phyloP scores from a whole-genome alignment of 768 basidiomycete genomes.

The Plicaturopsis crispa region DNA sequence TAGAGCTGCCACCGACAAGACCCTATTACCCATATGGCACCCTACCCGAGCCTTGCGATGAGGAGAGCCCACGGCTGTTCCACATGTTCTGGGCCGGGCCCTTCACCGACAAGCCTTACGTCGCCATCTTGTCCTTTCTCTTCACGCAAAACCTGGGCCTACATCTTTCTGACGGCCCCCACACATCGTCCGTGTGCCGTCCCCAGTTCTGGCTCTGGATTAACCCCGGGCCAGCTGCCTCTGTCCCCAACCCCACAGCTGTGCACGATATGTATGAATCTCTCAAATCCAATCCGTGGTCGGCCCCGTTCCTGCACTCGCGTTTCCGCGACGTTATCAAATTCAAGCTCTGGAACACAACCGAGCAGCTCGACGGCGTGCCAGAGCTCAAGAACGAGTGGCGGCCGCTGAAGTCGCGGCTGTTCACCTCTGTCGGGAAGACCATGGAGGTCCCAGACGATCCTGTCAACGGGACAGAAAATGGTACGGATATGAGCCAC shows the following conservation, averaged over 20 bases:
- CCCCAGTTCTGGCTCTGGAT: constrained; percentile 99
- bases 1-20: constrained; percentile 14
- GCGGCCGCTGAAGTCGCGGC: constrained; percentile 60
- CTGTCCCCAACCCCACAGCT: constrained; percentile 80
- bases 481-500: constrained; percentile 41
- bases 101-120: constrained; percentile 98
- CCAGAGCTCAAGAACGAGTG: constrained; percentile 89
- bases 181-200: constrained; percentile 48
- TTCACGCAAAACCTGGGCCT: constrained; percentile 93
- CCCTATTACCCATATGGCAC: constrained; percentile 23
- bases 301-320: constrained; percentile 88
- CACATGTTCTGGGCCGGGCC: constrained; percentile 99
- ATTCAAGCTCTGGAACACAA: constrained; percentile 98
- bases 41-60: constrained; percentile 65
- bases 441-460: constrained; percentile 54
- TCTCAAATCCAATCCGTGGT: constrained; percentile 86
- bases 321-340: constrained; percentile 88
- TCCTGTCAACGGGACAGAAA: constrained; percentile 26
- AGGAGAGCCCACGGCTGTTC: constrained; percentile 80
- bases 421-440: constrained; percentile 86
- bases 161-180: constrained; percentile 46
- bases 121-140: constrained; percentile 91
- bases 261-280: constrained; percentile 75
- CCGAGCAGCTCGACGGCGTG: constrained; percentile 89
- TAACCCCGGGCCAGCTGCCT: constrained; percentile 93